Evolutionary conservation across 1,139 yeast genomes (phyloP).

Genomic region (Blastobotrys arbuscula): DNA sequence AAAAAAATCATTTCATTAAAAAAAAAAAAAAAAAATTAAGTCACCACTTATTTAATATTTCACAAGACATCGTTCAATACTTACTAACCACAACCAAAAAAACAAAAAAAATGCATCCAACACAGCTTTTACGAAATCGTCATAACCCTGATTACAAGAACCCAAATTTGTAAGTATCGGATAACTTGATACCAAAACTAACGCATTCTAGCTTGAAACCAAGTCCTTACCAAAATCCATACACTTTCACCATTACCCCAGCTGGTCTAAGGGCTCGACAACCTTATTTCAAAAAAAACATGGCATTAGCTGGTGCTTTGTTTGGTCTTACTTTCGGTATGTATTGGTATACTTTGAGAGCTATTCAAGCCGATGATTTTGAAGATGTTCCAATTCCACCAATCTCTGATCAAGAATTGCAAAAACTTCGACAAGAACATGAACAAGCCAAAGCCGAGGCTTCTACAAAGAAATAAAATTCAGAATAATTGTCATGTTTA

Average conservation of each 20-base stretch:
- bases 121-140: background rate
- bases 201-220: constrained; percentile 24
- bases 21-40: background rate
- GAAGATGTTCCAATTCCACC: constrained; percentile 93
- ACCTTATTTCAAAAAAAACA: constrained; percentile 77
- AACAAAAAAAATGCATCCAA: constrained; percentile 2
- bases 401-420: constrained; percentile 69
- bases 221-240: constrained; percentile 62
- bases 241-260: constrained; percentile 86
- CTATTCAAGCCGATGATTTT: constrained; percentile 76
- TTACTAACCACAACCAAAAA: too few relatives aligned
- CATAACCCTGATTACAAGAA: constrained; percentile 10
- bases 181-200: background rate
- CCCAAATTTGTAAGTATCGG: constrained; percentile 9
- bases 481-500: background rate
- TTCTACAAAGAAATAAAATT: background rate
- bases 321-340: constrained; percentile 62
- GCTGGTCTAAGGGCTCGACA: constrained; percentile 85
- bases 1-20: background rate
- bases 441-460: constrained; percentile 6
- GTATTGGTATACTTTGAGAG: constrained; percentile 62
- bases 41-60: background rate
- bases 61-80: background rate
- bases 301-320: constrained; percentile 53
- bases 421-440: constrained; percentile 41